Base-by-base conservation (phyloP, 2,329 filamentous ascomycete genomes). In the Scopulariopsis brevicaulis region DNA sequence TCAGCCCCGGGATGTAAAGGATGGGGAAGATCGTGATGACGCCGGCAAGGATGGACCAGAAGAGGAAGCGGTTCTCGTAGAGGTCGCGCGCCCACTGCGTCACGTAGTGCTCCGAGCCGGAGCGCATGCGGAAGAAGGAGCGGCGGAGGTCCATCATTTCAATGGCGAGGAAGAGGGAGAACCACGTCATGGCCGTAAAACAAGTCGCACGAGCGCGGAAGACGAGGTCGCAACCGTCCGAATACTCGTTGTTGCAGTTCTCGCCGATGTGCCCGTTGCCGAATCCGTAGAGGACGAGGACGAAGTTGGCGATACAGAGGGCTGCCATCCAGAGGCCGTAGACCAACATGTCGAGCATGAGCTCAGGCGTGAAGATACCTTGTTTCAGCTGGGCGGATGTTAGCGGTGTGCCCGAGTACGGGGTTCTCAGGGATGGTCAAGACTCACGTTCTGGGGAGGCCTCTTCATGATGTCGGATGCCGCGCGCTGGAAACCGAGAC, bases 1-100 rank as follows among this genome's bases (percentile, higher is more conserved):
- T 87, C 63, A 89, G 74, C 10, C 80, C 80, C 0, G 86, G 86
- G 56, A 89, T 88, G 64, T 90, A 90, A 0, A 85, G 70, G 3
- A 79, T 77, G 0, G 83, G 82, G 62, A 85, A 82, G 1, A 83
- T 74, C 3, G 77, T 76, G 28, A 84, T 62, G 60, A 79, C 79
- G 10, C 82, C 83, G 8, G 78, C 67, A 35, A 81, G 73, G 12
- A 78, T 70, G 1, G 74, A 70, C 66, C 69, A 77, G 64, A 77
- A 78, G 20, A 77, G 67, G 67, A 83, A 82, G 55, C 75, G 70
- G 67, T 83, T 83, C 57, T 71, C 66, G 78, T 77, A 82, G 5
- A 82, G 63, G 14, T 84, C 79, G 53, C 71, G 62, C 56, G 80
- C 62, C 83, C 83, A 86, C 59, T 82, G 76, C 0, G 75, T 77